Base-by-base conservation (phyloP, 192 early-diverging fungal species). In the Coemansia sp. region DNA sequence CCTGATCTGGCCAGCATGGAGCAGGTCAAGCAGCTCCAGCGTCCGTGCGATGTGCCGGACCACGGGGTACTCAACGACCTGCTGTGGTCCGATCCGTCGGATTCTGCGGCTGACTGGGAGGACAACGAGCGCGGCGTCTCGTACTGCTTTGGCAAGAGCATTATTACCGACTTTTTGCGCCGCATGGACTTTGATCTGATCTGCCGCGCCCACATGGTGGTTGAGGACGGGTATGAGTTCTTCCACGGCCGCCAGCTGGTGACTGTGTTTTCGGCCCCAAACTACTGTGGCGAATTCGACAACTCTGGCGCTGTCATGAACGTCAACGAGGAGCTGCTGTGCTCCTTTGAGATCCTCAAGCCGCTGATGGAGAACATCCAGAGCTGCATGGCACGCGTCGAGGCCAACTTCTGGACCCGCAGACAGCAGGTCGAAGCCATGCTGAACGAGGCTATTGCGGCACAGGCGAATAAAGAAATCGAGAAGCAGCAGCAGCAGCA, bases 221-320 rank as follows among this genome's bases (percentile, higher is more conserved):
- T 98, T 45, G 95, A 98, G 71, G 95, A 94, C 76, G 95, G 95
- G n/a, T 98, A 96, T 78, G 94, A 98, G 85, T 98, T 98, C 66
- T 98, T 95, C 82, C 88, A 90, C 59, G 90, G 94, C 51, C 88
- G 94, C 30, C 89, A 89, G 26, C 78, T 98, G 64, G 96, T 98
- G 2, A 98, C 96, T 6, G 86, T 98, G 9, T 98, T 98, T 66
- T 93, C 92, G 6, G 96, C 96, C 10, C 95, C 96, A 59, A 97
- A 98, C 77, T 97, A 97, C 77, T 98, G 96, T 74, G 95, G 95
- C 63, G 96, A 98, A 84, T 98, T 98, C 82, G 94, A 93, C 65
- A 93, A 92, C 77, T 85, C 85, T 66, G 93, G 93, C 15, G 95
- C 94, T 2, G 89, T 98, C 64, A 98, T 98, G 95, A 87, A 82